A percentile compares a stretch with the other conserved stretches of the same genome.
These are phyloP conservation scores for Xenosphaeropsis pyriputrescens DNA, from an alignment of 2,329 filamentous ascomycete species.

Conservation along the genomic window DNA sequence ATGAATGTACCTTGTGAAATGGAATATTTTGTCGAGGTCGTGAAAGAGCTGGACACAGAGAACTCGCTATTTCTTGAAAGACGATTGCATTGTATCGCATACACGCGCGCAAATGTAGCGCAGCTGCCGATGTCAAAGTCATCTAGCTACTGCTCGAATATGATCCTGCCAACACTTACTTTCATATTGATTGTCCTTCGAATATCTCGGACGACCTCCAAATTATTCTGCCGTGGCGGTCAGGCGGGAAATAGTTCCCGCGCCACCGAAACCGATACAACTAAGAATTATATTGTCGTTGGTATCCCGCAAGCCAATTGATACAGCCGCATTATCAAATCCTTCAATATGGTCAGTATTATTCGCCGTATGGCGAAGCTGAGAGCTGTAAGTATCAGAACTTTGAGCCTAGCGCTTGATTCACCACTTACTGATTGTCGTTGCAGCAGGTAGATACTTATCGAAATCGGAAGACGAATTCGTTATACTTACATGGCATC, in stretches of 20 bases:
- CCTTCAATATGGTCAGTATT: constrained; percentile 34
- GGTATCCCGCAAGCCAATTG: no score
- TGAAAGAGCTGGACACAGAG: constrained; percentile 28
- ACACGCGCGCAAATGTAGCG: no score
- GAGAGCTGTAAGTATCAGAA: constrained; percentile 43
- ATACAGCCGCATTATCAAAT: background rate
- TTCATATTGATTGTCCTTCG: background rate
- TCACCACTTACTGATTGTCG: constrained; percentile 6
- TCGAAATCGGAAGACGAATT: constrained; percentile 10
- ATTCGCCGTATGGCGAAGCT: constrained; percentile 61
- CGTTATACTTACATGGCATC: constrained; percentile 21
- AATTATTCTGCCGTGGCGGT: no score
- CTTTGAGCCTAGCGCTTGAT: background rate
- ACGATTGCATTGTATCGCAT: no score
- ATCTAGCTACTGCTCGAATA: background rate
- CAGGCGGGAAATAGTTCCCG: no score
- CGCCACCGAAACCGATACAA: no score
- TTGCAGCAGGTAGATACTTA: constrained; percentile 26
- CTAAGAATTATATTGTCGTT: no score
- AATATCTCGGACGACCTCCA: no score
- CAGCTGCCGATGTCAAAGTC: background rate
- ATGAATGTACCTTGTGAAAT: no score
- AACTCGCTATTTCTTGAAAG: no score
- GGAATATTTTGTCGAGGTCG: no score
- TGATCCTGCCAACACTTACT: background rate